Percentiles rank a stretch among this genome's conserved stretches.
Evolutionary conservation across 2,329 filamentous ascomycete genomes (phyloP).

Genomic region (Aspergillus sp.): DNA sequence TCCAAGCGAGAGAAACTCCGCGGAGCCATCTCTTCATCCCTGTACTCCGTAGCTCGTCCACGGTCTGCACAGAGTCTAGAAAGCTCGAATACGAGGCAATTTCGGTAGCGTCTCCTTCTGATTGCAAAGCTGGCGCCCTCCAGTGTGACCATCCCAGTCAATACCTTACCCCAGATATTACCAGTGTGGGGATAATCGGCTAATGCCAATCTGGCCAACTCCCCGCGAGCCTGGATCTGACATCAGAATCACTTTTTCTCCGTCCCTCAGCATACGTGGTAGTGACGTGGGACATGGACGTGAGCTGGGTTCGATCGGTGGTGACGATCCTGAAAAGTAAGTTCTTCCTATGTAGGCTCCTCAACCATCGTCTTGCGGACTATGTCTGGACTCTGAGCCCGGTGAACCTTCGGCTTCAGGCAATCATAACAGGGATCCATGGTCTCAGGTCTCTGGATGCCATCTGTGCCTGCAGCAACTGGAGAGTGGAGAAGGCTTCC

Average conservation of each 20-base stretch:
- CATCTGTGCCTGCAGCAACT: neutral
- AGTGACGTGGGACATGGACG: neutral
- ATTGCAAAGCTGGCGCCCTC: conserved; percentile 4
- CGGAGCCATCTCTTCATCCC: conserved; percentile 6
- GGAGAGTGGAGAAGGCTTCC: neutral
- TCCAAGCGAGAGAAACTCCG: conserved; percentile 4
- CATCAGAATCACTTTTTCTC: neutral
- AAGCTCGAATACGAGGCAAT: conserved; percentile 13
- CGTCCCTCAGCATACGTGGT: neutral
- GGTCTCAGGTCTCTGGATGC: neutral
- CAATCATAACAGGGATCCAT: neutral
- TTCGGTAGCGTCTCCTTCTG: neutral
- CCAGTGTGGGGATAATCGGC: conserved; percentile 15
- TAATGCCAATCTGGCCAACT: conserved; percentile 5
- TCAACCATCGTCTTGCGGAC: neutral
- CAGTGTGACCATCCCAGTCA: neutral
- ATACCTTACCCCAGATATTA: conserved; percentile 14
- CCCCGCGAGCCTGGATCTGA: neutral
- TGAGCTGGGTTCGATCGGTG: neutral
- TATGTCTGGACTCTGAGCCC: neutral
- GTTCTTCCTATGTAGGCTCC: neutral
- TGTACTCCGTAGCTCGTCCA: neutral
- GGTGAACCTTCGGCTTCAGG: neutral
- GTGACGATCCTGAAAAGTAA: neutral
- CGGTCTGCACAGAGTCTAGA: conserved; percentile 4